phyloP scores from a whole-genome alignment of 805 yeast genomes.

The Ogataea glucozyma region DNA sequence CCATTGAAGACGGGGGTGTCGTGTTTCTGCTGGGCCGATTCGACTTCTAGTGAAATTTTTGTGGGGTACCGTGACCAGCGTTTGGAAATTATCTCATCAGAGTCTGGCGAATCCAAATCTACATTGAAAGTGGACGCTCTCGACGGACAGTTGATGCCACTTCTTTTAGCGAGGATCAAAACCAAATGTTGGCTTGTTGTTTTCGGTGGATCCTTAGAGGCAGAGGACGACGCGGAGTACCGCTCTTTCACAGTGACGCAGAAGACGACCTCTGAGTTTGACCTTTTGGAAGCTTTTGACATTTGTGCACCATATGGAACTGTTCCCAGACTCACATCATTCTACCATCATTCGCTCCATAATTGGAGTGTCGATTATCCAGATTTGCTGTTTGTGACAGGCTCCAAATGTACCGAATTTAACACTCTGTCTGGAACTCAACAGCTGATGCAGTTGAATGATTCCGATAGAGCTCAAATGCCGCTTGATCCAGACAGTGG shows the following conservation, averaged over 20 bases:
- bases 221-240: conserved; percentile 17
- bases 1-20: conserved; percentile 10
- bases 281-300: conserved; percentile 33
- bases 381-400: conserved; percentile 48
- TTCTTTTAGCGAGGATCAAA: conserved; percentile 12
- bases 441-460: conserved; percentile 56
- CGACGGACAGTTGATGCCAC: conserved; percentile 12
- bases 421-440: conserved; percentile 42
- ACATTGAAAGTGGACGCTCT: conserved; percentile 8
- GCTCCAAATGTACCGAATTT: conserved; percentile 67
- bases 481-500: conserved; percentile 68
- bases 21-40: conserved; percentile 15
- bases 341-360: conserved; percentile 43
- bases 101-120: not conserved
- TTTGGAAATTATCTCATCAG: conserved; percentile 12
- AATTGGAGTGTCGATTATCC: conserved; percentile 42
- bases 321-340: conserved; percentile 45
- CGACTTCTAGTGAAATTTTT: not conserved
- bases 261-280: conserved; percentile 1
- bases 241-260: conserved; percentile 15
- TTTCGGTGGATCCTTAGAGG: conserved; percentile 16
- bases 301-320: conserved; percentile 49
- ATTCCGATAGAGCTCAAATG: conserved; percentile 68
- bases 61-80: conserved; percentile 7
- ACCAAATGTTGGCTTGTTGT: conserved; percentile 14